Conservation (phyloP, 768 basidiomycete species). For the Phylloporus scabripes region DNA sequence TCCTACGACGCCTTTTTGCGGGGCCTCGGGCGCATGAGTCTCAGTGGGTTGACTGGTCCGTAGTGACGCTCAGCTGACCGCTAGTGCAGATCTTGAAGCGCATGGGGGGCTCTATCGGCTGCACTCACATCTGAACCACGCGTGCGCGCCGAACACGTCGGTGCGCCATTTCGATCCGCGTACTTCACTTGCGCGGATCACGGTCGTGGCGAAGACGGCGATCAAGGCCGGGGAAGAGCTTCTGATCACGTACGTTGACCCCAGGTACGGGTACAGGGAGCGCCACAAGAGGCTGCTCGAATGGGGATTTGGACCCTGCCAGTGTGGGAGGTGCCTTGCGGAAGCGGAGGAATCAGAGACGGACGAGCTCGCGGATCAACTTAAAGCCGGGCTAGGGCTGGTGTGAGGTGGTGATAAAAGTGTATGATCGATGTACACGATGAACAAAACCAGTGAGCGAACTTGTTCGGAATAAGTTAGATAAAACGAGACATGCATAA, state of each 20-base stretch:
- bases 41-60: slow-evolving; percentile 43
- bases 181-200: slow-evolving; percentile 66
- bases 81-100: slow-evolving; percentile 81
- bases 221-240: slow-evolving; percentile 74
- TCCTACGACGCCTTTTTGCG: slow-evolving; percentile 71
- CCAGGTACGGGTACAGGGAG: slow-evolving; percentile 32
- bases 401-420: slow-evolving; percentile 15
- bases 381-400: slow-evolving; percentile 62
- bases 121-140: slow-evolving; percentile 86
- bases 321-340: slow-evolving; percentile 58
- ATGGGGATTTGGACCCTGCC: slow-evolving; percentile 74
- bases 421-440: slow-evolving; percentile 7
- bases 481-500: not conserved
- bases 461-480: slow-evolving; percentile 16
- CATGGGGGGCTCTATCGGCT: slow-evolving; percentile 83
- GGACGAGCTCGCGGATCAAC: slow-evolving; percentile 51
- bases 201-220: slow-evolving; percentile 58
- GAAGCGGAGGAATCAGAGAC: slow-evolving; percentile 37
- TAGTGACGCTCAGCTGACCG: not conserved
- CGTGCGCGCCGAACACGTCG: slow-evolving; percentile 73
- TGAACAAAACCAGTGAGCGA: slow-evolving; percentile 8
- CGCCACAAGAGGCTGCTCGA: slow-evolving; percentile 52
- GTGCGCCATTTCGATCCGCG: slow-evolving; percentile 71
- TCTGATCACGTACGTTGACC: slow-evolving; percentile 73
- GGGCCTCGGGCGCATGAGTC: slow-evolving; percentile 70